Conservation (phyloP, 176 grass and related monocot species). For the Eleusine coracana region DNA sequence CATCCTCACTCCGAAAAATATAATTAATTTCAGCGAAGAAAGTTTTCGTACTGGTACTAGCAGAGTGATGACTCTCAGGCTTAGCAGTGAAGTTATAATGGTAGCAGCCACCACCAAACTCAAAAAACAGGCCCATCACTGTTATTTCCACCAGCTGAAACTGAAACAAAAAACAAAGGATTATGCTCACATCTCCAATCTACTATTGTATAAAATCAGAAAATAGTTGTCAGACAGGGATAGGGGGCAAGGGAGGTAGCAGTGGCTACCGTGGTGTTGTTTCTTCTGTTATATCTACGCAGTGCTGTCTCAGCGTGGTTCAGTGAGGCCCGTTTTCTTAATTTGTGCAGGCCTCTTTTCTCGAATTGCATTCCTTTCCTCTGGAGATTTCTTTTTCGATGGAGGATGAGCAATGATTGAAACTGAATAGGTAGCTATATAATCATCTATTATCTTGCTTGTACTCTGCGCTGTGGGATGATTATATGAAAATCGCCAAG, state of each 20-base stretch:
- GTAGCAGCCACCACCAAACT: constrained; percentile 14
- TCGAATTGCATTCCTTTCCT: constrained; percentile 15
- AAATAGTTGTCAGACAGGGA: too few relatives aligned
- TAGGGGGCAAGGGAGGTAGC: too few relatives aligned
- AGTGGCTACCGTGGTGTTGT: neutral
- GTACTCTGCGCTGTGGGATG: neutral
- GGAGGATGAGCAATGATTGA: neutral
- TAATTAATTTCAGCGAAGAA: constrained; percentile 36
- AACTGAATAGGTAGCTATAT: neutral
- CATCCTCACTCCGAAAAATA: neutral
- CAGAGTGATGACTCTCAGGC: neutral
- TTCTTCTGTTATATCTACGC: constrained; percentile 27
- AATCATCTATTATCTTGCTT: neutral
- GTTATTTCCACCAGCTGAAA: neutral
- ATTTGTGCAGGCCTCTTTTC: neutral
- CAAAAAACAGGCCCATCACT: constrained; percentile 15
- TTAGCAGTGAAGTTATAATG: constrained; percentile 39
- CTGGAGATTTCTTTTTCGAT: neutral
- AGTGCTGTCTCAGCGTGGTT: neutral
- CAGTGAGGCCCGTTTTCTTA: neutral
- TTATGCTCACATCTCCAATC: too few relatives aligned
- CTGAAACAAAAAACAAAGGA: neutral
- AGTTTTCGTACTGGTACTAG: too few relatives aligned
- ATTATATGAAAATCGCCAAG: constrained; percentile 7
- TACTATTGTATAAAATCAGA: too few relatives aligned